These are phyloP conservation scores for Protea cynaroides DNA, from an alignment of 164 flowering plant species.

Conservation along the genomic window DNA sequence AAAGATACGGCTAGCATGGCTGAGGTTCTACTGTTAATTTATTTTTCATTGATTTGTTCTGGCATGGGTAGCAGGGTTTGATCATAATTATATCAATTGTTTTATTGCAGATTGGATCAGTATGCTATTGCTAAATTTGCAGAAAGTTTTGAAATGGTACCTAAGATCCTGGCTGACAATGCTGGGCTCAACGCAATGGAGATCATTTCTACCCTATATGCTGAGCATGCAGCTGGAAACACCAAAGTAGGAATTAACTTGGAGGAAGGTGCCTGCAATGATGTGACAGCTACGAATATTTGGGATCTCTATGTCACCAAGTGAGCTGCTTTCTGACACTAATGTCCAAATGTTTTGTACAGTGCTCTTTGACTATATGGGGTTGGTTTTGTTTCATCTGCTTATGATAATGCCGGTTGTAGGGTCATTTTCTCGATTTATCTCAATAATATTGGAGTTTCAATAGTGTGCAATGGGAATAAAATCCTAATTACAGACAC, in stretches of 20 bases:
- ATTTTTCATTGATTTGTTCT: no score
- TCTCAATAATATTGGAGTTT: no score
- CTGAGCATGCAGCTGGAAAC: slow-evolving; percentile 85
- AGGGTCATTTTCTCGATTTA: no score
- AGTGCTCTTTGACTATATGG: no score
- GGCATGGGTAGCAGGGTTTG: no score
- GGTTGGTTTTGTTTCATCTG: no score
- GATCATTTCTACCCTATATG: slow-evolving; percentile 84
- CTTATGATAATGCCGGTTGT: no score
- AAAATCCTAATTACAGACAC: no score
- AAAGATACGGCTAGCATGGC: no score
- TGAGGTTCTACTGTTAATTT: no score
- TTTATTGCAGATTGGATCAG: slow-evolving; percentile 77
- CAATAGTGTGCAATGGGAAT: no score
- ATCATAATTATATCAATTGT: background rate
- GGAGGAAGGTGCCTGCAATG: slow-evolving; percentile 73
- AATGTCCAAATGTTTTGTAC: no score
- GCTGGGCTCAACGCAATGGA: slow-evolving; percentile 95
- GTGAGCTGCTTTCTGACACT: slow-evolving; percentile 31
- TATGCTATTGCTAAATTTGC: slow-evolving; percentile 94
- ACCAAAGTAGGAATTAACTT: slow-evolving; percentile 76
- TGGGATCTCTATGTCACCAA: slow-evolving; percentile 91
- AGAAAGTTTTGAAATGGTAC: slow-evolving; percentile 94
- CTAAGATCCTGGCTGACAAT: slow-evolving; percentile 89
- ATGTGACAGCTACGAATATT: slow-evolving; percentile 48